phyloP scores from a whole-genome alignment of 2,329 filamentous ascomycete genomes.

The Fusarium sterilihyphosum region DNA sequence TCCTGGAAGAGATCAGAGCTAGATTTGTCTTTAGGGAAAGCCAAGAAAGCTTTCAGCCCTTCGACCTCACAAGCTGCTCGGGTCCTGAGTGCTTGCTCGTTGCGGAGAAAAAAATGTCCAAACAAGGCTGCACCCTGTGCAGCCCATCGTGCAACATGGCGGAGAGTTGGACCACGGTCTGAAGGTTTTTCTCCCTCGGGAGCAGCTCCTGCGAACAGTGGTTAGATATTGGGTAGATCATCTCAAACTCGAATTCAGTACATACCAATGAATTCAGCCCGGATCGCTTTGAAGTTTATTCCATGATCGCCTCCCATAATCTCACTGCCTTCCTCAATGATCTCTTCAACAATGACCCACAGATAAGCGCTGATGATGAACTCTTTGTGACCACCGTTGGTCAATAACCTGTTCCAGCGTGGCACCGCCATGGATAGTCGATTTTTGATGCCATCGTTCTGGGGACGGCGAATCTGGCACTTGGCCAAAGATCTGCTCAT shows the following conservation, averaged over 20 bases:
- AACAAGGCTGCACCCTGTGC: background rate
- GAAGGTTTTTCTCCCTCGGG: background rate
- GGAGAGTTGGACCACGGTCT: background rate
- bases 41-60: background rate
- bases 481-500: background rate
- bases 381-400: background rate
- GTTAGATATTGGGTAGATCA: background rate
- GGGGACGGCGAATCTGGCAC: background rate
- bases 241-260: no score
- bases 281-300: background rate
- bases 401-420: background rate
- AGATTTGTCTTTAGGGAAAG: no score
- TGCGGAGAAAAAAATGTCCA: background rate
- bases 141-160: background rate
- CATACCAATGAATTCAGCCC: background rate
- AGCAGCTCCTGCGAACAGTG: background rate
- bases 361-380: background rate
- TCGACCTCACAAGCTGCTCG: fast-evolving
- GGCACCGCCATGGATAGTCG: background rate
- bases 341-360: background rate
- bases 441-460: fast-evolving
- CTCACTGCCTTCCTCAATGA: background rate
- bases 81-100: background rate
- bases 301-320: background rate
- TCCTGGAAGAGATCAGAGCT: background rate